A percentile compares a stretch with the other conserved stretches of the same genome.
Conservation (phyloP, 1,284 basidiomycete genomes). For the Vanrija pseudolonga region DNA sequence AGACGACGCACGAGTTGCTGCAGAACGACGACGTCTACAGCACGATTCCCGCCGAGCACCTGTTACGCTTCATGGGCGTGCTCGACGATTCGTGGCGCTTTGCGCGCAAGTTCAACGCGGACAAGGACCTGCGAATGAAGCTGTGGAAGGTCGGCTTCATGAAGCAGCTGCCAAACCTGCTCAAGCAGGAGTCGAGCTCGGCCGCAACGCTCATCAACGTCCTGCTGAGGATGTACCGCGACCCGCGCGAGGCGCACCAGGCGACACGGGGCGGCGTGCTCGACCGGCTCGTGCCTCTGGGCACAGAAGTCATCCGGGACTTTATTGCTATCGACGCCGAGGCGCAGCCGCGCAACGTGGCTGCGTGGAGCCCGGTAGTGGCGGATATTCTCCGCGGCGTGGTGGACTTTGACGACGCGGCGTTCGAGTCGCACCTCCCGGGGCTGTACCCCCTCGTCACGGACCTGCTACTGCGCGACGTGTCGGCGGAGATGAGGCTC, state of each 20-base stretch:
- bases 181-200: conserved; percentile 97
- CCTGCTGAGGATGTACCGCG: conserved; percentile 88
- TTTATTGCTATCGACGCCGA: conserved; percentile 87
- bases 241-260: conserved; percentile 79
- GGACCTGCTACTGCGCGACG: conserved; percentile 73
- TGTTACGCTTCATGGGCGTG: conserved; percentile 88
- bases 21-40: conserved; percentile 88
- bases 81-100: conserved; percentile 97
- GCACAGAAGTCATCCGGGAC: conserved; percentile 84
- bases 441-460: conserved; percentile 82
- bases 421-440: conserved; percentile 79
- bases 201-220: conserved; percentile 93
- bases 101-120: conserved; percentile 94
- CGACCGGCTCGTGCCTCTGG: conserved; percentile 85
- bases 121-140: conserved; percentile 92
- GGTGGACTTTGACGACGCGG: conserved; percentile 79
- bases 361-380: conserved; percentile 97
- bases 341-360: conserved; percentile 90
- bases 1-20: conserved; percentile 93
- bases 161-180: conserved; percentile 96
- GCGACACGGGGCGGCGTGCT: conserved; percentile 76
- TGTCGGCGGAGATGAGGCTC: conserved; percentile 73
- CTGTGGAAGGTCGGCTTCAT: conserved; percentile 99
- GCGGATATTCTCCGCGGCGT: conserved; percentile 89
- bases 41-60: conserved; percentile 88